phyloP scores from a whole-genome alignment of 2,329 filamentous ascomycete genomes.

The Fusarium mundagurra region DNA sequence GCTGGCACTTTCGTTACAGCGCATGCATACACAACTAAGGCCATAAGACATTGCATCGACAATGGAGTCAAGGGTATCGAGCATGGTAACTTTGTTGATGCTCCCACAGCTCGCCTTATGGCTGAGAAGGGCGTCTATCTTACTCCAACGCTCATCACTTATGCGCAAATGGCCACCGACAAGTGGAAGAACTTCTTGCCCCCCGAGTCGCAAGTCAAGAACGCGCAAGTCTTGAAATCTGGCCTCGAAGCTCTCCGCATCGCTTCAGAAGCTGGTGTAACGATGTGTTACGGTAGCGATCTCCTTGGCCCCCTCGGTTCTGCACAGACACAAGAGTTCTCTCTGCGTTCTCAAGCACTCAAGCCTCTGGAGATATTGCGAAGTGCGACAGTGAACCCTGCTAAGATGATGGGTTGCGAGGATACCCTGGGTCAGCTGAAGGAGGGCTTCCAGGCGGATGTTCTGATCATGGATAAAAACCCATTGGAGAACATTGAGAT shows the following conservation, averaged over 20 bases:
- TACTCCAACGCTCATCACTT: background rate
- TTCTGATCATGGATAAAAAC: background rate
- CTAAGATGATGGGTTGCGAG: background rate
- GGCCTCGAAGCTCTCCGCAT: background rate
- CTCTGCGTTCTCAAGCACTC: background rate
- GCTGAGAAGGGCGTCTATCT: conserved; percentile 1
- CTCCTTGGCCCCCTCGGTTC: background rate
- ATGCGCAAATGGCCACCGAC: background rate
- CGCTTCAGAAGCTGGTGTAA: background rate
- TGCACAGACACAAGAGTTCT: background rate
- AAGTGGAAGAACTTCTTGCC: background rate
- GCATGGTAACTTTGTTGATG: background rate
- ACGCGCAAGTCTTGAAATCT: background rate
- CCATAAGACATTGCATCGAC: conserved; percentile 60
- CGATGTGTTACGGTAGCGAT: background rate
- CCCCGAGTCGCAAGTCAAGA: background rate
- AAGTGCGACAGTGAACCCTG: background rate
- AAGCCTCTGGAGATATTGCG: background rate
- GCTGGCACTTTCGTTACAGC: background rate
- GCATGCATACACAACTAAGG: conserved; percentile 44
- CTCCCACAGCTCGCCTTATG: background rate
- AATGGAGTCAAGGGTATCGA: conserved; percentile 10
- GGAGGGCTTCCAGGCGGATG: background rate
- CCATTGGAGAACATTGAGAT: background rate
- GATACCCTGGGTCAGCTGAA: background rate